These are phyloP conservation scores for Gnetum montanum DNA, from an alignment of 75 land plant genomes.

Conservation along the genomic window DNA sequence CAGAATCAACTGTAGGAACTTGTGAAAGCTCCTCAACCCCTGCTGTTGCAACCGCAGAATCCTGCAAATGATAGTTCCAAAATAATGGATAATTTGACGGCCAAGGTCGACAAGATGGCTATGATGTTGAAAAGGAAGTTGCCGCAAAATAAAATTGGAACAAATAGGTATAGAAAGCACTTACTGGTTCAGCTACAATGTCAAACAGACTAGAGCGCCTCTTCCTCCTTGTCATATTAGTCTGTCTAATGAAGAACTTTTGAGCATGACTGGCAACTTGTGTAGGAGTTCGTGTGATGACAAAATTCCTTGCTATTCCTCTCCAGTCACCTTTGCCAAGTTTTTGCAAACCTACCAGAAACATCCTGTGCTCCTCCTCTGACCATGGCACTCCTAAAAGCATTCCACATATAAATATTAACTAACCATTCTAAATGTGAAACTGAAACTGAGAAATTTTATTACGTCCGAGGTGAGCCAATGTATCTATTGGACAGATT, in stretches of 20 bases:
- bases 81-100: too few species aligned
- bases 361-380: slow-evolving; percentile 54
- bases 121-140: background rate
- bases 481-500: too few species aligned
- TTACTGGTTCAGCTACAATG: slow-evolving; percentile 24
- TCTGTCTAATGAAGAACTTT: slow-evolving; percentile 55
- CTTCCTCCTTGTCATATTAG: slow-evolving; percentile 40
- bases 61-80: too few species aligned
- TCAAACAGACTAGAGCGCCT: slow-evolving; percentile 56
- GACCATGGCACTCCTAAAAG: slow-evolving; percentile 51
- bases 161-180: slow-evolving; percentile 3
- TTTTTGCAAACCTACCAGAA: slow-evolving; percentile 46
- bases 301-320: slow-evolving; percentile 49
- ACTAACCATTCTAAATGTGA: too few species aligned
- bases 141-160: background rate
- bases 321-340: slow-evolving; percentile 65
- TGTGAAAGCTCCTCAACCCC: background rate
- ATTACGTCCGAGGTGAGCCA: too few species aligned
- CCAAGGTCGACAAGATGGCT: slow-evolving; percentile 6
- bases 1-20: slow-evolving; percentile 1
- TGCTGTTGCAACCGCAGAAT: background rate
- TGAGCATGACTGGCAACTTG: slow-evolving; percentile 63
- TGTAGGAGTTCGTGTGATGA: slow-evolving; percentile 47
- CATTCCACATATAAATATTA: background rate
- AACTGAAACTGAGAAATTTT: too few species aligned